Evolutionary conservation across 1,284 basidiomycete species (phyloP), one percentile per base, ranked within the genome.

Genomic region (Irpex sp.): DNA sequence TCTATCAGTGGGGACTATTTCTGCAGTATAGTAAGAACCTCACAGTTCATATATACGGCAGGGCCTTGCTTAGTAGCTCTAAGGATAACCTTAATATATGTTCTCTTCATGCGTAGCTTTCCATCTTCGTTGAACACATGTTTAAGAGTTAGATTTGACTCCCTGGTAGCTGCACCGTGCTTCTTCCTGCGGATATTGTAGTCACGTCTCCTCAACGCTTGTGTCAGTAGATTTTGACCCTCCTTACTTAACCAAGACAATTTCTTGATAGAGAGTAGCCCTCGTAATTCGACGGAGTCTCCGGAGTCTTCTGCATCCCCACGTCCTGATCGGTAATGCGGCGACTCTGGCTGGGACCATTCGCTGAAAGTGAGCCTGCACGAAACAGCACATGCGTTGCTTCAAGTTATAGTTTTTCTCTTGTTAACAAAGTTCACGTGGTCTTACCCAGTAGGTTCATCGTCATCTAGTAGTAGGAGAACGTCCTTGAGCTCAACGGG

Each of bases 1-100:
- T n/a, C 49, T 6, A 17, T 55, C 4, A 59, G 21, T 21, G n/a
- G 17, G 15, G 40, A 58, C 31, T 19, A 17, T 17, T 13, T 8
- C 64, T 56, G 60, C 64, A 19, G 40, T 52, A 55, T 34, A 49
- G 19, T 31, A 5, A 55, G 9, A 9, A 34, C 67, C 79, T 67
- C 66, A 82, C 84, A 72, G 7, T 67, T 74, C 68, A 86, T 72
- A 67, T 76, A 85, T 4, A 68, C 67, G n/a, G 79, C 82, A 0
- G 76, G 69, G 59, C 80, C 63, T n/a, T 64, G 73, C 71, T 79
- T 83, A 38, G 72, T 67, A 4, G 81, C 80, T 37, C 77, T 74
- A 2, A 86, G 74, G 56, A 68, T 69, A 0, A 85, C 67, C 56
- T 66, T 69, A 59, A 81, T 67, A 57, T 19, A 72, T n/a, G 66